Evolutionary conservation across 129 eudicot species (phyloP).

Genomic region (Mikania micrantha): DNA sequence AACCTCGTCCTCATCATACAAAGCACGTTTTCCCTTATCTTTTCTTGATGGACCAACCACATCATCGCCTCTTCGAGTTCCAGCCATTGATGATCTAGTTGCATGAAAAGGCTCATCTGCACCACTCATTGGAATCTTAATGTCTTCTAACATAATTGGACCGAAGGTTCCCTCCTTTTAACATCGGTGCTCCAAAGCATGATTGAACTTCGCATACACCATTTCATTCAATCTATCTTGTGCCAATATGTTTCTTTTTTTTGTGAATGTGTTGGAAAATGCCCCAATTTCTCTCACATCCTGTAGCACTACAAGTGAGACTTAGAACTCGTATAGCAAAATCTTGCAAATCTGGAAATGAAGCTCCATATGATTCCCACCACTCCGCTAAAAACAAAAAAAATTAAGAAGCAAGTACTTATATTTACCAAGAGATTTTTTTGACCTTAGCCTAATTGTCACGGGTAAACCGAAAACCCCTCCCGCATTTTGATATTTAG

Average conservation of each 20-base stretch:
- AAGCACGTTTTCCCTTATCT: too few species aligned
- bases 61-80: too few species aligned
- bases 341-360: slow-evolving; percentile 5
- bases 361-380: slow-evolving; percentile 13
- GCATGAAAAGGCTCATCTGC: too few species aligned
- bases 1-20: too few species aligned
- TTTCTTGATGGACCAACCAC: too few species aligned
- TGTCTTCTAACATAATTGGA: not conserved
- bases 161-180: not conserved
- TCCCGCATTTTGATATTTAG: not conserved
- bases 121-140: not conserved
- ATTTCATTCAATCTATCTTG: not conserved
- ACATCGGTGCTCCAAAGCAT: not conserved
- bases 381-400: not conserved
- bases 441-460: slow-evolving; percentile 5
- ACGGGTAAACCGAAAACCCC: not conserved
- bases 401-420: not conserved
- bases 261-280: slow-evolving; percentile 1
- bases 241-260: not conserved
- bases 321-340: slow-evolving; percentile 6
- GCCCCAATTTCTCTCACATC: not conserved
- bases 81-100: not conserved
- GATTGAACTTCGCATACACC: not conserved
- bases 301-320: slow-evolving; percentile 22
- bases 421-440: slow-evolving; percentile 3